A percentile compares a stretch with the other conserved stretches of the same genome.
These are phyloP conservation scores for Monilinia fructicola DNA, from an alignment of 2,329 filamentous ascomycete genomes.

Conservation along the genomic window DNA sequence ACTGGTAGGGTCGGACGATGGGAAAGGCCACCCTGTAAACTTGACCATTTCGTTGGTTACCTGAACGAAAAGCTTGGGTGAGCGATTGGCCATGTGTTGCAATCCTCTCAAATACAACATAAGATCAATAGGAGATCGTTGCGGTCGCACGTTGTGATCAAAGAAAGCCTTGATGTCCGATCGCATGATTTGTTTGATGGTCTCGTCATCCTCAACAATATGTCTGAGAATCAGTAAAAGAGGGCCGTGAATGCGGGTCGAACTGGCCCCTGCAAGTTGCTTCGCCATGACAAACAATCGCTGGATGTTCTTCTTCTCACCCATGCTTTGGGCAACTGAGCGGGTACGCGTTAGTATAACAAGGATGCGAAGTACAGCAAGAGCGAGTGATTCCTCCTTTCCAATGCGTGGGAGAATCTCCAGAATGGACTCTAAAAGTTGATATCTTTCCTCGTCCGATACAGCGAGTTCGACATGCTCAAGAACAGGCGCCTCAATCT, in stretches of 20 bases:
- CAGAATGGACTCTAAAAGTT: slow-evolving; percentile 74
- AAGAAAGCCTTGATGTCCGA: slow-evolving; percentile 83
- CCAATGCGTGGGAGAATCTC: slow-evolving; percentile 82
- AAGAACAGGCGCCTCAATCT: slow-evolving; percentile 55
- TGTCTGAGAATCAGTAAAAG: slow-evolving; percentile 82
- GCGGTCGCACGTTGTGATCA: slow-evolving; percentile 51
- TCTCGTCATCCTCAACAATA: slow-evolving; percentile 90
- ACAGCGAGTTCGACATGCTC: slow-evolving; percentile 62
- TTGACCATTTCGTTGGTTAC: slow-evolving; percentile 83
- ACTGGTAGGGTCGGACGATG: slow-evolving; percentile 40
- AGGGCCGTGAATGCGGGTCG: slow-evolving; percentile 66
- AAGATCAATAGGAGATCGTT: slow-evolving; percentile 64
- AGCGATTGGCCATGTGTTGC: slow-evolving; percentile 75
- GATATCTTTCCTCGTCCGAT: slow-evolving; percentile 62
- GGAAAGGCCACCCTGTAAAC: slow-evolving; percentile 58
- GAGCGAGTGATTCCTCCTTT: slow-evolving; percentile 80
- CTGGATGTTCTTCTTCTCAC: slow-evolving; percentile 86
- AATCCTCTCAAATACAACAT: slow-evolving; percentile 72
- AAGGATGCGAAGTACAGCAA: slow-evolving; percentile 79
- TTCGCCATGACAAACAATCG: slow-evolving; percentile 93
- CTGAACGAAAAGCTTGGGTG: slow-evolving; percentile 82
- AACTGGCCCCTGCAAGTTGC: slow-evolving; percentile 78
- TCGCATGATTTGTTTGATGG: slow-evolving; percentile 86
- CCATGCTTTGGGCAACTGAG: slow-evolving; percentile 70
- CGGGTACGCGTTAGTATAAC: slow-evolving; percentile 84